These are phyloP conservation scores for Aegilops sharonensis DNA, from an alignment of 176 grass and related monocot species.

Conservation along the genomic window DNA sequence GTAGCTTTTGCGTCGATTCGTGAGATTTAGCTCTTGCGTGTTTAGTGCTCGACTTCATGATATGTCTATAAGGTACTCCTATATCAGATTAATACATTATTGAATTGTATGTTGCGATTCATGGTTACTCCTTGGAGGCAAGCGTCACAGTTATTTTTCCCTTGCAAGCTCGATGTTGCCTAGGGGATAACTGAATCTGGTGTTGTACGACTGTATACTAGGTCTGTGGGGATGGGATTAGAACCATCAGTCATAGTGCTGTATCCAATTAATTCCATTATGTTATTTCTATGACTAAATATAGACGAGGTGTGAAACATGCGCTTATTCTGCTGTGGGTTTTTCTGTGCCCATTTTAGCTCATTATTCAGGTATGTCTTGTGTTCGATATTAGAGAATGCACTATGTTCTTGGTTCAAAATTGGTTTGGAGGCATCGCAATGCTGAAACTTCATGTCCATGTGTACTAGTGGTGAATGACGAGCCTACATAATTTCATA, in stretches of 20 bases:
- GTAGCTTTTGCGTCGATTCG: neutral
- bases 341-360: neutral
- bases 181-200: neutral
- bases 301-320: neutral
- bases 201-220: neutral
- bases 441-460: neutral
- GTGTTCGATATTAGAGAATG: neutral
- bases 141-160: neutral
- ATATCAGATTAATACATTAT: neutral
- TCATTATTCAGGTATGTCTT: neutral
- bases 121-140: neutral
- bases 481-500: neutral
- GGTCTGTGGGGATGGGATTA: neutral
- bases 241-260: neutral
- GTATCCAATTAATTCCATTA: neutral
- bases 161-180: neutral
- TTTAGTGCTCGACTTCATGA: neutral
- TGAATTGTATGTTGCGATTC: neutral
- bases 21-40: neutral
- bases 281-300: neutral
- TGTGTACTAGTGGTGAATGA: neutral
- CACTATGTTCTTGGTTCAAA: neutral
- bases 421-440: neutral
- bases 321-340: neutral
- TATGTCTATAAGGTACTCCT: neutral